phyloP scores from a whole-genome alignment of 805 yeast species.

The Scheffersomyces ergatensis region DNA sequence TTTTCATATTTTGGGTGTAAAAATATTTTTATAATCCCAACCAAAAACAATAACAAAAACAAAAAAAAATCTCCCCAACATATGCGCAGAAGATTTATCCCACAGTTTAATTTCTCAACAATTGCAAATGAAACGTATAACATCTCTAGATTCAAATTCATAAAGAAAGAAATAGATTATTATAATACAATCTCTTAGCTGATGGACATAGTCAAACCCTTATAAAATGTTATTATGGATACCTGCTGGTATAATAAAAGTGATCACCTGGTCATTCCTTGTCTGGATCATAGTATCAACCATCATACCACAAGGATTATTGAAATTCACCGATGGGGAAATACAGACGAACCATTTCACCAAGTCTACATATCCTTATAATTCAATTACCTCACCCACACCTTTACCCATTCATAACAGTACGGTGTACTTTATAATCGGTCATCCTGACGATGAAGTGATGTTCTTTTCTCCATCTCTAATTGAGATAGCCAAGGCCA shows the following conservation, averaged over 20 bases:
- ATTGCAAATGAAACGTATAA: too few relatives aligned
- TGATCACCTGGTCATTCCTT: conserved; percentile 23
- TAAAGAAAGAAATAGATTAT: too few relatives aligned
- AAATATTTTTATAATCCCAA: conserved; percentile 2
- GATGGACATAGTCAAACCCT: too few relatives aligned
- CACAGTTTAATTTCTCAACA: too few relatives aligned
- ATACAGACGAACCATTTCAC: conserved; percentile 24
- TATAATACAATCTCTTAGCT: too few relatives aligned
- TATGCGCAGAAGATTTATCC: too few relatives aligned
- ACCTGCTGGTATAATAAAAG: conserved; percentile 8
- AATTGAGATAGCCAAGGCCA: conserved; percentile 45
- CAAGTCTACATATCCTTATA: conserved; percentile 27
- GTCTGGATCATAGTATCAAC: conserved; percentile 41
- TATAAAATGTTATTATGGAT: conserved; percentile 4
- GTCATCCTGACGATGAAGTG: conserved; percentile 98
- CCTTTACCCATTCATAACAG: conserved; percentile 32
- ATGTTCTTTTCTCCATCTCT: conserved; percentile 93
- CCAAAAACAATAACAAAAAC: conserved; percentile 1
- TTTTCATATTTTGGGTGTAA: background rate
- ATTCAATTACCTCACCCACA: conserved; percentile 33
- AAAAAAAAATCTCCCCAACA: background rate
- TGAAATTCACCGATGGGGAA: conserved; percentile 26
- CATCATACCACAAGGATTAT: conserved; percentile 33
- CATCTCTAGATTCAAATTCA: too few relatives aligned
- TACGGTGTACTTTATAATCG: conserved; percentile 59